Conservation (phyloP, 1,139 yeast species). For the Zygotorulaspora mrakii region DNA sequence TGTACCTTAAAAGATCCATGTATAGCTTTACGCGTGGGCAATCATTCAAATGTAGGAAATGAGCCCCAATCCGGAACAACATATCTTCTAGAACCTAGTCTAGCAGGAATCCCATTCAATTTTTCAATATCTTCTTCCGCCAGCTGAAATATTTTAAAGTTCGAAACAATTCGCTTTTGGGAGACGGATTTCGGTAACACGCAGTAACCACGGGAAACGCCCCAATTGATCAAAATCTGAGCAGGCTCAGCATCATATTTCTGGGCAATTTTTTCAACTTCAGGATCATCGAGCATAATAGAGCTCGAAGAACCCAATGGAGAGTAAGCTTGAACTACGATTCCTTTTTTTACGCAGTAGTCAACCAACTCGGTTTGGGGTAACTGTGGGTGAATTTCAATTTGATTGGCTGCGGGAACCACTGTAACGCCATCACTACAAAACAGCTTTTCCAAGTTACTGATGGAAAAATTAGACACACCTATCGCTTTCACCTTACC, state of each 20-base stretch:
- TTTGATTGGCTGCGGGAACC: constrained; percentile 69
- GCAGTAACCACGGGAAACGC: constrained; percentile 61
- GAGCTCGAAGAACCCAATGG: constrained; percentile 73
- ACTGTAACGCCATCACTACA: constrained; percentile 48
- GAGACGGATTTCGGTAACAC: constrained; percentile 72
- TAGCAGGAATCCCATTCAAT: constrained; percentile 45
- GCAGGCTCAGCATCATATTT: constrained; percentile 56
- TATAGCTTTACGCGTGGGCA: background rate
- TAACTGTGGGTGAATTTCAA: constrained; percentile 70
- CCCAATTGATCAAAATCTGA: constrained; percentile 67
- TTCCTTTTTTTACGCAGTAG: constrained; percentile 51
- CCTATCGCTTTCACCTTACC: constrained; percentile 70
- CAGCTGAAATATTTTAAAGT: constrained; percentile 51
- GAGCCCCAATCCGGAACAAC: constrained; percentile 44
- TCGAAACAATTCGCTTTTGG: constrained; percentile 55
- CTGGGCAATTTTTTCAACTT: constrained; percentile 50
- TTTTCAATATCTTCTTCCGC: constrained; percentile 51
- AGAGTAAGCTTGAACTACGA: constrained; percentile 68
- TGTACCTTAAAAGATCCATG: too few relatives aligned
- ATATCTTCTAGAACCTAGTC: constrained; percentile 50
- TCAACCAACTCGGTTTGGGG: constrained; percentile 64
- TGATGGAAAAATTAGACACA: constrained; percentile 67
- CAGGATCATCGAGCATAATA: constrained; percentile 53
- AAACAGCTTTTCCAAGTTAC: constrained; percentile 50
- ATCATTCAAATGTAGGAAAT: constrained; percentile 23